A percentile compares a stretch with the other conserved stretches of the same genome.
phyloP scores from a whole-genome alignment of 192 early-diverging fungal genomes.

The Pilobolus umbonatus region DNA sequence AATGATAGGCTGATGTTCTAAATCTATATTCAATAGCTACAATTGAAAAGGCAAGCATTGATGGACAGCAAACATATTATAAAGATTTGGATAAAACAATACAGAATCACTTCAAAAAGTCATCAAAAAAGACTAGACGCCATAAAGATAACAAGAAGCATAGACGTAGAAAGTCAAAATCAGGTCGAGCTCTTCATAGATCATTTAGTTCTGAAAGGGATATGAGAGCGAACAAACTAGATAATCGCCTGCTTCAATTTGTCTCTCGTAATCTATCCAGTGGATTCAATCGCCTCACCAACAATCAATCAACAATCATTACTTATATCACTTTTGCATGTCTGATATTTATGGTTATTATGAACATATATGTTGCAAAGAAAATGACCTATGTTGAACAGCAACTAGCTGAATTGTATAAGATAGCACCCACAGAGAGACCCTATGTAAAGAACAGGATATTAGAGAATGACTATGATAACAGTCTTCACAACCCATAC shows the following conservation, averaged over 20 bases:
- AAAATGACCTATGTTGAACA: slow-evolving; percentile 12
- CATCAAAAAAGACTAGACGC: background rate
- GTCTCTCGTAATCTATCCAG: background rate
- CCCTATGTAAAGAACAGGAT: background rate
- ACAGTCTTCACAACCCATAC: background rate
- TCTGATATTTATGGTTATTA: slow-evolving; percentile 5
- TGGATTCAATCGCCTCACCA: background rate
- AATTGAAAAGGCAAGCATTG: slow-evolving; percentile 48
- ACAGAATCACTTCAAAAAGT: slow-evolving; percentile 34
- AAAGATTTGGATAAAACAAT: slow-evolving; percentile 35
- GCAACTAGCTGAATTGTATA: background rate
- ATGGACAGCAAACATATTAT: slow-evolving; percentile 43
- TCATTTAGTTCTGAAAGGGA: background rate
- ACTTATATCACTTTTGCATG: slow-evolving; percentile 5
- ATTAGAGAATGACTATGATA: background rate
- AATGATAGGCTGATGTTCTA: background rate
- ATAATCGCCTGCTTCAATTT: background rate
- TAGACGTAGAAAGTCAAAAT: slow-evolving; percentile 8
- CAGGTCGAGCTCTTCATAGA: no score
- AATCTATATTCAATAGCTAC: slow-evolving; percentile 24
- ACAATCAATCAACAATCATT: background rate
- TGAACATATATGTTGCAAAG: slow-evolving; percentile 10
- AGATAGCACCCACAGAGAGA: background rate
- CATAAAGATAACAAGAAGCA: background rate
- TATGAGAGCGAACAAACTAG: background rate